Percentiles rank a stretch among this genome's conserved stretches.
Conservation (phyloP, 2,329 filamentous ascomycete species). For the Fusarium staphyleae region DNA sequence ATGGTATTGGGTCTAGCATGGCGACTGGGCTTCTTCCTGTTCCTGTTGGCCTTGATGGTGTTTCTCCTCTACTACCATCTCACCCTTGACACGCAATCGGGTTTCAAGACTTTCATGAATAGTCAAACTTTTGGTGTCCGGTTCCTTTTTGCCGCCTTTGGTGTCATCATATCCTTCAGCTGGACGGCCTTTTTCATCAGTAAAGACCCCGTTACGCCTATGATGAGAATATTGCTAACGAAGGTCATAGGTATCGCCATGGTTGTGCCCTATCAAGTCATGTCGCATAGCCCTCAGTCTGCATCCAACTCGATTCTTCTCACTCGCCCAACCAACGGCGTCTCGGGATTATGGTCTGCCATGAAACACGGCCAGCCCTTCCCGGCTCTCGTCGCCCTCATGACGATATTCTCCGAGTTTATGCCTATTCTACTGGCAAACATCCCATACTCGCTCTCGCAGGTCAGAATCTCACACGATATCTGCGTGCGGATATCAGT, state of each 20-base stretch:
- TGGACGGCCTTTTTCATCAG: conserved; percentile 52
- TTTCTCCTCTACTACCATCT: conserved; percentile 52
- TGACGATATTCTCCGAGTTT: conserved; percentile 56
- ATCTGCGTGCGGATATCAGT: conserved; percentile 52
- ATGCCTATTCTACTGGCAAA: conserved; percentile 59
- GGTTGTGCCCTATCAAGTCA: conserved; percentile 53
- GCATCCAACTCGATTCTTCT: conserved; percentile 51
- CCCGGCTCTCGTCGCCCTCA: conserved; percentile 50
- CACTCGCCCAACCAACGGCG: conserved; percentile 53
- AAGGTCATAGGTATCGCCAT: conserved; percentile 51
- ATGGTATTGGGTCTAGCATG: conserved; percentile 48
- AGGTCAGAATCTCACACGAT: conserved; percentile 49
- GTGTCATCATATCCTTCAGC: conserved; percentile 51
- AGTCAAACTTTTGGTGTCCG: conserved; percentile 53
- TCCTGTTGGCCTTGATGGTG: conserved; percentile 46
- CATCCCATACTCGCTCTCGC: conserved; percentile 54
- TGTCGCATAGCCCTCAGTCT: conserved; percentile 45
- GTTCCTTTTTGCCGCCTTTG: conserved; percentile 53
- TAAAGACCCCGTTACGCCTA: neutral
- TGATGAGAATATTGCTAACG: neutral
- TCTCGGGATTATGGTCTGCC: conserved; percentile 50
- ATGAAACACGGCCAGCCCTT: conserved; percentile 45
- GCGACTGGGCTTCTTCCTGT: conserved; percentile 46
- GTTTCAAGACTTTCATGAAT: conserved; percentile 51
- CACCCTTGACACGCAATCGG: conserved; percentile 40